A percentile compares a stretch with the other conserved stretches of the same genome.
phyloP scores from a whole-genome alignment of 495 filamentous ascomycete species.

The Parachaetomium inaequale region DNA sequence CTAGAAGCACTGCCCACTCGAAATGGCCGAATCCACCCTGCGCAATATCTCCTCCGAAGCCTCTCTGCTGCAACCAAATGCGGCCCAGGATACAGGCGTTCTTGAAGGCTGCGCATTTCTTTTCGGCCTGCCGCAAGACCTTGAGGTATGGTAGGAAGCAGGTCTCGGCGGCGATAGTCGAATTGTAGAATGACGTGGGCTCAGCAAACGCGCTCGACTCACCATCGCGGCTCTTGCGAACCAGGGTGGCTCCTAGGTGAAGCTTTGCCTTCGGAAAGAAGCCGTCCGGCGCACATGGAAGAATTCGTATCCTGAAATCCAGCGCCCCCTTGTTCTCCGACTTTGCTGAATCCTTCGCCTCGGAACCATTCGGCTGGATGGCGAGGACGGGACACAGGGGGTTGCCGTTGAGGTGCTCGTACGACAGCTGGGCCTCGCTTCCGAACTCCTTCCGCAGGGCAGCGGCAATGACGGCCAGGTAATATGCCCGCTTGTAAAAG shows the following conservation, averaged over 20 bases:
- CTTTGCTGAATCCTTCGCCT: slow-evolving; percentile 12
- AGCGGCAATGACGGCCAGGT: slow-evolving; percentile 73
- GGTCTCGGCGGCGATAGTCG: slow-evolving; percentile 74
- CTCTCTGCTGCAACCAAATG: slow-evolving; percentile 85
- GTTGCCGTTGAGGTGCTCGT: slow-evolving; percentile 71
- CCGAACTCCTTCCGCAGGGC: slow-evolving; percentile 57
- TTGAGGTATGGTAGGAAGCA: slow-evolving; percentile 69
- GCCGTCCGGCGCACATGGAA: slow-evolving; percentile 63
- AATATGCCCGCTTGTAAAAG: slow-evolving; percentile 93
- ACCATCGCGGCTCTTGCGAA: slow-evolving; percentile 50
- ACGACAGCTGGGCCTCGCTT: slow-evolving; percentile 55
- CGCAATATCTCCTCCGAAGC: slow-evolving; percentile 61
- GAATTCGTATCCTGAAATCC: slow-evolving; percentile 67
- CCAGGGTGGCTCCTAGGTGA: slow-evolving; percentile 62
- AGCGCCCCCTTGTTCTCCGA: slow-evolving; percentile 22
- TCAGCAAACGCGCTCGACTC: slow-evolving; percentile 35
- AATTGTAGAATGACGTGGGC: slow-evolving; percentile 86
- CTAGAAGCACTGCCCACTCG: slow-evolving; percentile 76
- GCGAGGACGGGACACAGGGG: slow-evolving; percentile 68
- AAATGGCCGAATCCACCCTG: slow-evolving; percentile 91
- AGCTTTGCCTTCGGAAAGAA: slow-evolving; percentile 68
- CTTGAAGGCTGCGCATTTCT: slow-evolving; percentile 65
- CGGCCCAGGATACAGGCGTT: slow-evolving; percentile 83
- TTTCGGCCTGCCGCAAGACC: slow-evolving; percentile 60
- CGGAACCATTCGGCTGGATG: slow-evolving; percentile 35